phyloP scores from a whole-genome alignment of 495 filamentous ascomycete species.

The Xylaria curta region DNA sequence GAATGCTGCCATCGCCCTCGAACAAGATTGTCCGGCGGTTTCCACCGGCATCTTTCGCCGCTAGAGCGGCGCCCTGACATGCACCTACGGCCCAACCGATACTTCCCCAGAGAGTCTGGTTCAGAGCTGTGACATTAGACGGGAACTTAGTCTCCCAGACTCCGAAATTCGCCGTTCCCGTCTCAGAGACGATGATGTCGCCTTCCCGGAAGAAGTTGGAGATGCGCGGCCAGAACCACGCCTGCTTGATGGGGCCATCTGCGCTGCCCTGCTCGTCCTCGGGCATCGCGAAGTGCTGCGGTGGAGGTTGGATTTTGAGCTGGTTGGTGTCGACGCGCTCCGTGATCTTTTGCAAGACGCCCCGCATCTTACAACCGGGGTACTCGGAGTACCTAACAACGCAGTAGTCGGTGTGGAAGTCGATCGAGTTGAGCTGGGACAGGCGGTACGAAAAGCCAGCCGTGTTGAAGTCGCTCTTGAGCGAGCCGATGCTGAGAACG shows the following conservation, averaged over 20 bases:
- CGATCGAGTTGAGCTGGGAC: conserved; percentile 81
- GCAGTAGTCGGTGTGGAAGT: conserved; percentile 82
- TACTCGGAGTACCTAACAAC: conserved; percentile 83
- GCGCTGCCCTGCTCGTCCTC: conserved; percentile 50
- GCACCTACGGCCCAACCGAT: conserved; percentile 85
- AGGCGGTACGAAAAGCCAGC: conserved; percentile 86
- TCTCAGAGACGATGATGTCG: conserved; percentile 87
- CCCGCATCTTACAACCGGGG: conserved; percentile 82
- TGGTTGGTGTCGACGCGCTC: conserved; percentile 64
- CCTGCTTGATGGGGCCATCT: conserved; percentile 69
- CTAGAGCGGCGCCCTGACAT: conserved; percentile 76
- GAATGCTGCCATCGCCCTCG: conserved; percentile 86
- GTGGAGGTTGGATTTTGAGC: conserved; percentile 53
- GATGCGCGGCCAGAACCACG: conserved; percentile 84
- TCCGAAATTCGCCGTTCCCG: conserved; percentile 88
- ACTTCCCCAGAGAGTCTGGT: conserved; percentile 87
- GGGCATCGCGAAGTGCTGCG: conserved; percentile 55
- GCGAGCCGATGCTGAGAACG: conserved; percentile 80
- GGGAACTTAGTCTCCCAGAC: conserved; percentile 90
- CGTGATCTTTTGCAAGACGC: conserved; percentile 78
- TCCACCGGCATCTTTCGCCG: conserved; percentile 62
- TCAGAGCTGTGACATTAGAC: conserved; percentile 72
- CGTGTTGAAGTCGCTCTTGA: conserved; percentile 90
- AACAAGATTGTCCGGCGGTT: conserved; percentile 76
- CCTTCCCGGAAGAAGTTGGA: conserved; percentile 76